Conservation (phyloP, 2,329 filamentous ascomycete genomes). For the Calonectria leucothoes region DNA sequence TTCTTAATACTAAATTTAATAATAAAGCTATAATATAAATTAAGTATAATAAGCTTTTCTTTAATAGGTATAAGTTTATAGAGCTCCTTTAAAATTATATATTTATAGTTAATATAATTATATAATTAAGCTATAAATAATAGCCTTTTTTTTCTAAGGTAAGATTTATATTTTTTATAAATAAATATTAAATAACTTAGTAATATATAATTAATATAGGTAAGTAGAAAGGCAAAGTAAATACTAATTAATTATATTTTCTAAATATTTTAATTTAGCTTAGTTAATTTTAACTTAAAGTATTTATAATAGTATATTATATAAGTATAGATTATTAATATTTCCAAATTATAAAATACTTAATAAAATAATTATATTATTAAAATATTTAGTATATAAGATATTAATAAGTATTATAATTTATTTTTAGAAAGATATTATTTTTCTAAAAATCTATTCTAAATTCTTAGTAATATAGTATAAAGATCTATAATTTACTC, state of each 20-base stretch:
- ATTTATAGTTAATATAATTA: background rate
- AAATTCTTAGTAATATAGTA: background rate
- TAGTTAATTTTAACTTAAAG: background rate
- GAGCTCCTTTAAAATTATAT: background rate
- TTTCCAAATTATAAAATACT: background rate
- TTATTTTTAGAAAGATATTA: background rate
- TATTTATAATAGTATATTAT: constrained; percentile 1
- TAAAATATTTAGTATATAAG: background rate
- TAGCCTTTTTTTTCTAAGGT: background rate
- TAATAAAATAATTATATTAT: background rate
- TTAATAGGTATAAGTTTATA: background rate
- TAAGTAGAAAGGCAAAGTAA: background rate
- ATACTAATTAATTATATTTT: background rate
- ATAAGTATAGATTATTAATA: background rate
- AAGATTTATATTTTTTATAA: background rate
- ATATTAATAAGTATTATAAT: background rate
- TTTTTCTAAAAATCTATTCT: background rate
- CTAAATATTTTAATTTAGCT: background rate
- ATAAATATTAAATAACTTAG: background rate
- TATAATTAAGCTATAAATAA: background rate
- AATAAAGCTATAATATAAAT: constrained; percentile 1
- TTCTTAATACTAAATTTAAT: background rate
- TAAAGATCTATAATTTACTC: background rate
- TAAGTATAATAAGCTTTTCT: constrained; percentile 12
- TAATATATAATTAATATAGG: background rate